These are phyloP conservation scores for Rosa hybrid DNA, from an alignment of 331 rosid species.

Conservation along the genomic window DNA sequence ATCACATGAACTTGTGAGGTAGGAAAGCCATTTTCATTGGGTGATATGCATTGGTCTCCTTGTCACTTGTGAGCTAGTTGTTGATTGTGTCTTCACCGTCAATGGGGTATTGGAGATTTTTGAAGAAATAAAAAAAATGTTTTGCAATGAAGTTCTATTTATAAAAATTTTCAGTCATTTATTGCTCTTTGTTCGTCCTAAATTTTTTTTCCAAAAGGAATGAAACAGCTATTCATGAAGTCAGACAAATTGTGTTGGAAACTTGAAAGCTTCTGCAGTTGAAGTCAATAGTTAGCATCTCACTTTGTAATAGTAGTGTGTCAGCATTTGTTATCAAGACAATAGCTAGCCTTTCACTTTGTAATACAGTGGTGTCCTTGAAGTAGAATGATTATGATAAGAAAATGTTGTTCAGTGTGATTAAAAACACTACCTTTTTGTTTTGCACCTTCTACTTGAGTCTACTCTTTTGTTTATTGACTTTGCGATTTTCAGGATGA, in stretches of 20 bases:
- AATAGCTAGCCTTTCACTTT: neutral
- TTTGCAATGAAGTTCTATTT: neutral
- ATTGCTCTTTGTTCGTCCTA: neutral
- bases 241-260: neutral
- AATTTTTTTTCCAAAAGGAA: too few species aligned
- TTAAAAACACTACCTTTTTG: neutral
- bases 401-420: neutral
- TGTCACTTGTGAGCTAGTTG: neutral
- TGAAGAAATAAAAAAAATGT: neutral
- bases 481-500: constrained; percentile 54
- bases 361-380: neutral
- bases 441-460: neutral
- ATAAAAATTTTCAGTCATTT: neutral
- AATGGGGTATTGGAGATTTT: neutral
- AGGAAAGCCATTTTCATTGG: neutral
- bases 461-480: neutral
- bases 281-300: neutral
- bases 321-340: too few species aligned
- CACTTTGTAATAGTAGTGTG: neutral
- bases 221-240: neutral
- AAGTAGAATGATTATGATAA: neutral
- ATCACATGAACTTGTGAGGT: neutral
- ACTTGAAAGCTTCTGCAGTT: neutral
- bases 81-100: neutral
- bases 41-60: neutral